Conservation (phyloP, 768 basidiomycete species). For the Lactarius hengduanensis region DNA sequence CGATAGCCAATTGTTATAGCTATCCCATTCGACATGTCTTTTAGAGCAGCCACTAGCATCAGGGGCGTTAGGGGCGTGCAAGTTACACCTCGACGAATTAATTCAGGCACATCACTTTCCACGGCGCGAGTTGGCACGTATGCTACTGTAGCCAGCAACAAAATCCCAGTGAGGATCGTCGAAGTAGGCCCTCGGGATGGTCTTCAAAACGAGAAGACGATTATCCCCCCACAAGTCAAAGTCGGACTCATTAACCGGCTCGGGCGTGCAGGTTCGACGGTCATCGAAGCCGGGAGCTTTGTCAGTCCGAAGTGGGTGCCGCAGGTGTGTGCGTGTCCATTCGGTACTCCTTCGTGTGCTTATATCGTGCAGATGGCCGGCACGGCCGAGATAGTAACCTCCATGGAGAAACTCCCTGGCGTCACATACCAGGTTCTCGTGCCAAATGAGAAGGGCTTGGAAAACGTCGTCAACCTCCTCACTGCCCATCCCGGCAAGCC, state of each 20-base stretch:
- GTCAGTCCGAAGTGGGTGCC: slow-evolving; percentile 94
- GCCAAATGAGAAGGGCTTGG: slow-evolving; percentile 76
- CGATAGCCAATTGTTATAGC: too few species aligned
- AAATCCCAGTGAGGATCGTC: slow-evolving; percentile 58
- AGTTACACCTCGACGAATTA: neutral
- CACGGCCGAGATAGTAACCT: slow-evolving; percentile 68
- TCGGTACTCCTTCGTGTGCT: neutral
- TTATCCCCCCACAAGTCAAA: slow-evolving; percentile 72
- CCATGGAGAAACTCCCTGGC: slow-evolving; percentile 51
- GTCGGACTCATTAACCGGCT: slow-evolving; percentile 78
- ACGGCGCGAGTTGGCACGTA: neutral
- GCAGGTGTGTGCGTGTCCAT: slow-evolving; percentile 50
- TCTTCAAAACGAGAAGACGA: slow-evolving; percentile 80
- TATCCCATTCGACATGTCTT: slow-evolving; percentile 5
- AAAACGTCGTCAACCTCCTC: slow-evolving; percentile 62
- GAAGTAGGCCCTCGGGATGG: slow-evolving; percentile 93
- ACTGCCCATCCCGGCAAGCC: slow-evolving; percentile 40
- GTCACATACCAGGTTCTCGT: slow-evolving; percentile 77
- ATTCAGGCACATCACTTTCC: neutral
- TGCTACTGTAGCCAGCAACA: slow-evolving; percentile 17
- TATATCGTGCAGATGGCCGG: slow-evolving; percentile 70
- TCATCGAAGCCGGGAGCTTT: slow-evolving; percentile 85
- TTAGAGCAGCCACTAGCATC: slow-evolving; percentile 4
- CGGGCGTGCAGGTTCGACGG: slow-evolving; percentile 59
- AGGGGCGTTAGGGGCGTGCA: neutral